Evolutionary conservation across 2,329 filamentous ascomycete genomes (phyloP).

Genomic region (Colletotrichum lindemuthianum): DNA sequence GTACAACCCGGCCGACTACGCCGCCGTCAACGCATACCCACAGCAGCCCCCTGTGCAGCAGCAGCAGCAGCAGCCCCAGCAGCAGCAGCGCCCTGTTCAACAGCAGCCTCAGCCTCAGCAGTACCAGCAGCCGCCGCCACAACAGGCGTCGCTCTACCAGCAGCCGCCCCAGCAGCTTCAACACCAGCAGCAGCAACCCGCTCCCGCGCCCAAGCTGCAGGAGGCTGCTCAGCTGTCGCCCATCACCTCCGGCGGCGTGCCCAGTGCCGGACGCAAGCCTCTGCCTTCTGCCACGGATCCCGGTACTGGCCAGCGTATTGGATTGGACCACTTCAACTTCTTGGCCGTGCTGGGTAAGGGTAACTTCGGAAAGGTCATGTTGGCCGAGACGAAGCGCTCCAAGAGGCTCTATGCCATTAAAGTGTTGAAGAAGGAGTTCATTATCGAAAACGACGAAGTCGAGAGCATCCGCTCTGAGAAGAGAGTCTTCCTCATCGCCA

Average conservation of each 20-base stretch:
- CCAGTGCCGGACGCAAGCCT: slow-evolving; percentile 58
- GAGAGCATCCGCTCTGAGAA: slow-evolving; percentile 98
- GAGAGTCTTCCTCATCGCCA: slow-evolving; percentile 95
- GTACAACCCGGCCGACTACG: slow-evolving; percentile 84
- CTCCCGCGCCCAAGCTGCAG: slow-evolving; percentile 31
- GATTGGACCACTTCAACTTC: slow-evolving; percentile 99
- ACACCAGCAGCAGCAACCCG: slow-evolving; percentile 9
- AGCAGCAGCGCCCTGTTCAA: slow-evolving; percentile 46
- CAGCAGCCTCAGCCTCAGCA: slow-evolving; percentile 42
- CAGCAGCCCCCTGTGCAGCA: slow-evolving; percentile 41
- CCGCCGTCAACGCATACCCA: slow-evolving; percentile 66
- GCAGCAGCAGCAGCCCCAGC: slow-evolving; percentile 13
- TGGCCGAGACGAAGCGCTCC: slow-evolving; percentile 93
- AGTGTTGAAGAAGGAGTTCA: slow-evolving; percentile 99
- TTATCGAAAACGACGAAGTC: slow-evolving; percentile 99
- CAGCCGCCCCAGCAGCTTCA: slow-evolving; percentile 40
- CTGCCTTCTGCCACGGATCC: slow-evolving; percentile 76
- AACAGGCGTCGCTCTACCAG: slow-evolving; percentile 42
- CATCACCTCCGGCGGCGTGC: slow-evolving; percentile 36
- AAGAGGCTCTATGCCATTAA: slow-evolving; percentile 98
- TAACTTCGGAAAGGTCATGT: slow-evolving; percentile 99
- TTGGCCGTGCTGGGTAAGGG: slow-evolving; percentile 97
- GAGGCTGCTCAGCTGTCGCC: slow-evolving; percentile 41
- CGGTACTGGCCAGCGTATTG: slow-evolving; percentile 85
- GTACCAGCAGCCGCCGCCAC: slow-evolving; percentile 40